These are phyloP conservation scores for Mycena sanguinolenta DNA, from an alignment of 768 basidiomycete genomes.

Conservation along the genomic window DNA sequence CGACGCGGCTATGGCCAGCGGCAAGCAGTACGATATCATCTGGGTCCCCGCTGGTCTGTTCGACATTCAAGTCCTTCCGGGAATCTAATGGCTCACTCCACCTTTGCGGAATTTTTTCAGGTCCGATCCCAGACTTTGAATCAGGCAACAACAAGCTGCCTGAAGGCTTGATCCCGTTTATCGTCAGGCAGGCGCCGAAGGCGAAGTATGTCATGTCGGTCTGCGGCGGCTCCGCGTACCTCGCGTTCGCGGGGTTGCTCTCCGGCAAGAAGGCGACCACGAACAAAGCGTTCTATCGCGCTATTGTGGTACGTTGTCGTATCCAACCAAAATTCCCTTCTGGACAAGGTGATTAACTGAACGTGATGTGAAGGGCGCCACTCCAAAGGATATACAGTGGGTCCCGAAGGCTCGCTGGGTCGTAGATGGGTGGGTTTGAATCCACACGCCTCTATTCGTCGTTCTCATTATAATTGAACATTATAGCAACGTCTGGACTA, in stretches of 20 bases:
- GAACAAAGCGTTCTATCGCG: slow-evolving; percentile 49
- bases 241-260: slow-evolving; percentile 49
- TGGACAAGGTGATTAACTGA: too few species aligned
- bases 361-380: slow-evolving; percentile 20
- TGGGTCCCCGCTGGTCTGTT: slow-evolving; percentile 34
- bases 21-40: slow-evolving; percentile 31
- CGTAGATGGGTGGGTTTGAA: slow-evolving; percentile 30
- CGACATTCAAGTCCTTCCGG: neutral
- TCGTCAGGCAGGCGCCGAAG: slow-evolving; percentile 42
- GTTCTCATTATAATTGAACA: neutral
- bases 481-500: slow-evolving; percentile 48
- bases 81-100: too few species aligned
- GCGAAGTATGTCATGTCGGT: slow-evolving; percentile 51
- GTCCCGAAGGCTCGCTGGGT: slow-evolving; percentile 53
- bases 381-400: slow-evolving; percentile 47
- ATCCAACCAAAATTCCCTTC: too few species aligned
- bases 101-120: neutral
- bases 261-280: slow-evolving; percentile 52
- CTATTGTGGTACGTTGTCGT: slow-evolving; percentile 37
- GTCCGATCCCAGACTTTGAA: slow-evolving; percentile 18
- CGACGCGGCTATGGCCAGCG: slow-evolving; percentile 17
- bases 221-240: slow-evolving; percentile 48
- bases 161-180: slow-evolving; percentile 37
- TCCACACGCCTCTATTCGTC: neutral
- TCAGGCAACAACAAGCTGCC: slow-evolving; percentile 7